Conservation (phyloP, 1,139 yeast species). For the Candida tetrigidarum region DNA sequence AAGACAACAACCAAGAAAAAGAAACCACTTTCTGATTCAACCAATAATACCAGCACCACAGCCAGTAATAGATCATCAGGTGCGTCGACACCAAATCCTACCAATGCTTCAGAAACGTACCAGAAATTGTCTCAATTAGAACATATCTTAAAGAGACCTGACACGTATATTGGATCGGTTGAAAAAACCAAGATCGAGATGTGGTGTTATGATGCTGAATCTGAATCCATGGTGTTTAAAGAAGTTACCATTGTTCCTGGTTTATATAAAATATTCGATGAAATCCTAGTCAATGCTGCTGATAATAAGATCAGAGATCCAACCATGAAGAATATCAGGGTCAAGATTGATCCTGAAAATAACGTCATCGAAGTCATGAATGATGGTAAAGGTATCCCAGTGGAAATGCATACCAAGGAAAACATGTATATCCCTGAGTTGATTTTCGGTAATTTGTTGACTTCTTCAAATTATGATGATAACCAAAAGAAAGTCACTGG, state of each 20-base stretch:
- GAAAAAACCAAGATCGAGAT: conserved; percentile 78
- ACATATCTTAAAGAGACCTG: conserved; percentile 97
- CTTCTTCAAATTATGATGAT: conserved; percentile 96
- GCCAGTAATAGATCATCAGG: conserved; percentile 4
- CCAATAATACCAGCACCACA: conserved; percentile 20
- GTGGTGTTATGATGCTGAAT: conserved; percentile 81
- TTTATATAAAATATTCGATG: conserved; percentile 94
- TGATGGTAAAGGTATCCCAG: conserved; percentile 96
- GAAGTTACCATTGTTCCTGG: conserved; percentile 92
- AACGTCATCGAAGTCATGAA: conserved; percentile 82
- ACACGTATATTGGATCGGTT: conserved; percentile 95
- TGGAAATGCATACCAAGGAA: conserved; percentile 92
- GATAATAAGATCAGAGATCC: conserved; percentile 98
- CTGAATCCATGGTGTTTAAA: conserved; percentile 72
- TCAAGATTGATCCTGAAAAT: conserved; percentile 73
- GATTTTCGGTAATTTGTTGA: conserved; percentile 92
- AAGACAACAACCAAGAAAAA: conserved; percentile 13
- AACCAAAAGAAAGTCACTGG: conserved; percentile 96
- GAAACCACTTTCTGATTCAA: conserved; percentile 29
- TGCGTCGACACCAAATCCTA: conserved; percentile 10
- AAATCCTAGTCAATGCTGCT: conserved; percentile 96
- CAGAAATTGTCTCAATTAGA: conserved; percentile 94
- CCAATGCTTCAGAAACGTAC: conserved; percentile 72
- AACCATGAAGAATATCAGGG: conserved; percentile 82
- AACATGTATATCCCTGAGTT: conserved; percentile 93